A percentile compares a stretch with the other conserved stretches of the same genome.
phyloP scores from a whole-genome alignment of 345 rosid species.

The Aegle marmelos region DNA sequence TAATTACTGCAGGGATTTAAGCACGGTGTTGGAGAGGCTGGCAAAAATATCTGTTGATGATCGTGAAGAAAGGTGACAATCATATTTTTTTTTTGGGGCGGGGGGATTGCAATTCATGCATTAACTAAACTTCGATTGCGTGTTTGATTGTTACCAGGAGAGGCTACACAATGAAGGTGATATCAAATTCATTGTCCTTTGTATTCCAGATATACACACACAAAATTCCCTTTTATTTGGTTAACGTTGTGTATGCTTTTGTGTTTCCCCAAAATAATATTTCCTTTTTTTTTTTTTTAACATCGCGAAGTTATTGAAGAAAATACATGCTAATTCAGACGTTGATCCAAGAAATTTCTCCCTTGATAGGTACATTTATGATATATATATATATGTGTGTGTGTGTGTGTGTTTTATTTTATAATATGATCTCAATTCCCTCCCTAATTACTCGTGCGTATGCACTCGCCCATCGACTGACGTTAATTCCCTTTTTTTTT shows the following conservation, averaged over 20 bases:
- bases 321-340: not conserved
- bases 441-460: not conserved
- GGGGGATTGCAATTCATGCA: no score
- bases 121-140: not conserved
- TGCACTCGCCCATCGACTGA: not conserved
- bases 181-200: not conserved
- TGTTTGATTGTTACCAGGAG: slow-evolving; percentile 14
- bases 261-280: not conserved
- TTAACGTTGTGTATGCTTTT: no score
- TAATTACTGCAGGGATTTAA: slow-evolving; percentile 6
- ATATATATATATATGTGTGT: no score
- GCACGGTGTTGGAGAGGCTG: slow-evolving; percentile 15
- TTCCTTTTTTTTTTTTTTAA: not conserved
- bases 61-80: slow-evolving; percentile 22
- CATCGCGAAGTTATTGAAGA: slow-evolving; percentile 18
- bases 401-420: no score
- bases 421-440: not conserved
- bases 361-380: not conserved
- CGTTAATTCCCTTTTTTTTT: no score
- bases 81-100: no score
- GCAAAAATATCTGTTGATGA: slow-evolving; percentile 1
- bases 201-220: no score
- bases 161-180: slow-evolving; percentile 21
- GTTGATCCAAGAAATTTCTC: not conserved
- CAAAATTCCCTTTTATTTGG: no score